Percentiles rank a stretch among this genome's conserved stretches.
These are phyloP conservation scores for Agaricus blazei DNA, from an alignment of 768 basidiomycete genomes.

Conservation along the genomic window DNA sequence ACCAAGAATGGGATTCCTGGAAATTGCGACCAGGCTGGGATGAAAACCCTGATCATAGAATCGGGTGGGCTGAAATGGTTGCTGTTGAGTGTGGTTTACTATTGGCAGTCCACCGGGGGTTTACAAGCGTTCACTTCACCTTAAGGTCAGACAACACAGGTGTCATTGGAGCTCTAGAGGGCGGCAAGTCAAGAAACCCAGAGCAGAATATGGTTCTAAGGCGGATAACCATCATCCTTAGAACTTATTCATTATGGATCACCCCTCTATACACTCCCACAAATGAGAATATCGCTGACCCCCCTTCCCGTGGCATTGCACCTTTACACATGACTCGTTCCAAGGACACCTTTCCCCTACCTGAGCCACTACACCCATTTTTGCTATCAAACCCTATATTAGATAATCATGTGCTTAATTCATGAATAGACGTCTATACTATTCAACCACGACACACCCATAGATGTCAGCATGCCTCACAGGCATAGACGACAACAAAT, in stretches of 20 bases:
- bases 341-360: not conserved
- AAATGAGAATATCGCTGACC: slow-evolving; percentile 10
- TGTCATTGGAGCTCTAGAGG: slow-evolving; percentile 22
- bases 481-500: no score
- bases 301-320: slow-evolving; percentile 4
- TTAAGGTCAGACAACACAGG: slow-evolving; percentile 31
- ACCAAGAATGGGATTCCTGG: slow-evolving; percentile 25
- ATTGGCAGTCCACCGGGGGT: not conserved
- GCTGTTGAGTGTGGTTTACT: slow-evolving; percentile 20
- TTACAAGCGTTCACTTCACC: slow-evolving; percentile 18
- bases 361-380: not conserved
- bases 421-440: no score
- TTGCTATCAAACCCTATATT: no score
- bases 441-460: no score
- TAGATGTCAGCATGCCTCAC: no score
- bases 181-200: slow-evolving; percentile 14
- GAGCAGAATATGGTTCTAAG: slow-evolving; percentile 15
- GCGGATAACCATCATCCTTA: not conserved
- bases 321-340: no score
- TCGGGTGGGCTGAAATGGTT: slow-evolving; percentile 22
- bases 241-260: slow-evolving; percentile 4
- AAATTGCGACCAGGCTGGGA: slow-evolving; percentile 13
- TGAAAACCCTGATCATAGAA: slow-evolving; percentile 11
- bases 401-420: no score
- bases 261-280: slow-evolving; percentile 6